Base-by-base conservation (phyloP, 2,329 filamentous ascomycete genomes). In the Chaetomium strumarium region DNA sequence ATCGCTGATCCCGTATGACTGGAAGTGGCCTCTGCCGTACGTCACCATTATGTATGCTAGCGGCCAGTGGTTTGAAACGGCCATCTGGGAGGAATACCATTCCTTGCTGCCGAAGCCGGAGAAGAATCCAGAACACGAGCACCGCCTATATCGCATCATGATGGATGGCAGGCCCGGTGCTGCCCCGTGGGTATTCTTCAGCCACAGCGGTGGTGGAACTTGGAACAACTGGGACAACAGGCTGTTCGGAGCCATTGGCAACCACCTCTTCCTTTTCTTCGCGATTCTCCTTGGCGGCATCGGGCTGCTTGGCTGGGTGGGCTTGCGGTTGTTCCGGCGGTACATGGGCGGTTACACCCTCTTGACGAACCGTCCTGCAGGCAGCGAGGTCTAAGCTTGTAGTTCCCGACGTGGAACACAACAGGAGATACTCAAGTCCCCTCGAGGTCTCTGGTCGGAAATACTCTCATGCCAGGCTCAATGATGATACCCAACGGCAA, bases 41-140 rank as follows among this genome's bases (percentile, higher is more conserved):
- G 49, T 58, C 12, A 58, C 55, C 41, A 59, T 64, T 52, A 62
- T 57, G 48, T 63, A 60, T 41, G 57, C 58, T 29, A 60, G 58
- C 50, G 62, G 62, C 16, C 61, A 63, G 55, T 64, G 62, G 62
- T 64, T 63, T 49, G 49, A 57, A 52, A 63, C 60, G 20, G 61
- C 56, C 36, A 57, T 63, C 16, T 64, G 61, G 61, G 54, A 63
- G 54, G 46, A 59, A 49, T 64, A 63, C 51, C 60, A 63, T 49
- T 8, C 43, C 1, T 20, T 56, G 29, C 52, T 63, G n/a, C 60
- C 62, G 1, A 31, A 17, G n/a, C 39, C 47, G 5, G 17, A 30
- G 29, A 46, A 51, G 9, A 48, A 57, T 30, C 31, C 46, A 5
- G 41, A 50, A 5, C n/a, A 40, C 13, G 60, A 60, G 31, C 56